A percentile compares a stretch with the other conserved stretches of the same genome.
These are phyloP conservation scores for Voacanga thouarsii DNA, from an alignment of 257 asterid species.

Conservation along the genomic window DNA sequence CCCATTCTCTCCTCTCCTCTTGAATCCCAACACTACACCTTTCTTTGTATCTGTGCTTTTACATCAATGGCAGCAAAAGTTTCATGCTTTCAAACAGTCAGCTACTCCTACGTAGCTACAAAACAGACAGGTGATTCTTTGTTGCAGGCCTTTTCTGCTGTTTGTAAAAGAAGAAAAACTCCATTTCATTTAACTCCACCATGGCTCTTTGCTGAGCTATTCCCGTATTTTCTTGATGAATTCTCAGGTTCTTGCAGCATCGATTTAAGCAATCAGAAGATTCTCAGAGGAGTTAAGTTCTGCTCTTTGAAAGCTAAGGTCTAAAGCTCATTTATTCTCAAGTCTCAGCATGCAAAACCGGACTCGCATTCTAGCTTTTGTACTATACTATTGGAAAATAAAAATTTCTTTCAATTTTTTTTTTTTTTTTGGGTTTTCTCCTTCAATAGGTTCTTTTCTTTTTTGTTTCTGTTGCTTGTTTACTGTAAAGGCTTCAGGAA, in stretches of 20 bases:
- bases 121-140: neutral
- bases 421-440: neutral
- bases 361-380: neutral
- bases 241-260: slow-evolving; percentile 9
- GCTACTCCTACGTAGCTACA: neutral
- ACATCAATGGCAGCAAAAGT: slow-evolving; percentile 11
- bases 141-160: neutral
- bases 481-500: slow-evolving; percentile 24
- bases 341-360: neutral
- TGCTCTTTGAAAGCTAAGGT: slow-evolving; percentile 17
- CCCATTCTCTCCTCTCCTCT: neutral
- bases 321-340: neutral
- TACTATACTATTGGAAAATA: no score
- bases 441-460: neutral
- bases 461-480: neutral
- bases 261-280: slow-evolving; percentile 5
- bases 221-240: neutral
- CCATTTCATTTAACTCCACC: neutral
- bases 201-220: neutral
- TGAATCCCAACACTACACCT: neutral
- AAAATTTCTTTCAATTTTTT: no score
- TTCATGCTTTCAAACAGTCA: neutral
- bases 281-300: neutral
- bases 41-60: neutral
- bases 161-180: neutral